phyloP scores from a whole-genome alignment of 192 early-diverging fungal genomes.

The Powellomyces hirtus region DNA sequence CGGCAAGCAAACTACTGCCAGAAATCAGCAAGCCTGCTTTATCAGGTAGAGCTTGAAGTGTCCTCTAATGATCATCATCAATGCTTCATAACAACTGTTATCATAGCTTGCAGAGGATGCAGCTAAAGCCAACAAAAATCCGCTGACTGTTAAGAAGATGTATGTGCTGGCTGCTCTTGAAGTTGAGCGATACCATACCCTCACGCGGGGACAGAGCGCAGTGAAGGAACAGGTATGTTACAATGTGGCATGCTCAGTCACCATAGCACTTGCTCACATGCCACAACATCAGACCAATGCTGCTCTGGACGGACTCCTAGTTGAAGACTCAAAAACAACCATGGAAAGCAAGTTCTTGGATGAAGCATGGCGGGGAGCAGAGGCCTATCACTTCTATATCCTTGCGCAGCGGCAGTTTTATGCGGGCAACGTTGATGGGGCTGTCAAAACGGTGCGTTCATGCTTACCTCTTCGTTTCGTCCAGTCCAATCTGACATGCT shows the following conservation, averaged over 20 bases:
- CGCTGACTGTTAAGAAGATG: conserved; percentile 53
- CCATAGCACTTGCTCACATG: too few species aligned
- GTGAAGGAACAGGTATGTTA: not conserved
- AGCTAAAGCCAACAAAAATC: conserved; percentile 36
- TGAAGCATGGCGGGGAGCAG: conserved; percentile 59
- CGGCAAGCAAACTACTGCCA: conserved; percentile 57
- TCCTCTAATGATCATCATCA: not conserved
- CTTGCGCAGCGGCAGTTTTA: conserved; percentile 59
- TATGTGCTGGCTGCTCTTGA: conserved; percentile 60
- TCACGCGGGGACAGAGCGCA: conserved; percentile 28
- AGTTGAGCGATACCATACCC: conserved; percentile 52
- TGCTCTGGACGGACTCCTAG: conserved; percentile 47
- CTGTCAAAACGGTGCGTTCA: conserved; percentile 42
- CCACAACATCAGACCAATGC: conserved; percentile 34
- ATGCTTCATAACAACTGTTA: not conserved
- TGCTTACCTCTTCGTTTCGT: not conserved
- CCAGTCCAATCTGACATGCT: not conserved
- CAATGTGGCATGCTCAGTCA: too few species aligned
- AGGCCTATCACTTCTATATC: conserved; percentile 61
- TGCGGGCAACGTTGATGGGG: conserved; percentile 40
- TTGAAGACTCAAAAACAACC: conserved; percentile 38
- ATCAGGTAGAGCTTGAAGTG: conserved; percentile 31
- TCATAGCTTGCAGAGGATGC: conserved; percentile 47
- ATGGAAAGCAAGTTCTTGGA: conserved; percentile 42
- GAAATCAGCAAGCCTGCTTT: conserved; percentile 48